Base-by-base conservation (phyloP, 495 filamentous ascomycete genomes). In the Penicillium flavigenum region DNA sequence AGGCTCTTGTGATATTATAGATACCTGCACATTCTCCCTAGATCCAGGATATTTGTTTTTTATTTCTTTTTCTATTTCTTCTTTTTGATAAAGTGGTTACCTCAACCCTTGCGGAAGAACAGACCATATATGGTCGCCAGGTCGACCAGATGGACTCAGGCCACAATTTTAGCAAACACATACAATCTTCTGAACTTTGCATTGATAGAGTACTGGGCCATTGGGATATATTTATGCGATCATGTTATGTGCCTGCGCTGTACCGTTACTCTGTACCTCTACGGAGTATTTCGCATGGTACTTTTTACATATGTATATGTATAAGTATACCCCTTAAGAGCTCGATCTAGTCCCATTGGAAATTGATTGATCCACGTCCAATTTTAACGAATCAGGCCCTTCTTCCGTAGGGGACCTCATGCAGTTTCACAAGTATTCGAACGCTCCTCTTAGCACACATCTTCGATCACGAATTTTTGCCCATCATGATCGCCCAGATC, bases 401-500 rank as follows among this genome's bases (percentile, higher is more conserved):
- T 9, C n/a, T n/a, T 39, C 20, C 24, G 10, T 24, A 5, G 10
- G 2, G 41, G 22, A 38, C 5, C 22, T 19, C 41, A 22, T 20
- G 20, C 4, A 22, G 11, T 17, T 24, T n/a, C 20, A 20, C 19
- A 44, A 14, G 31, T 24, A 24, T 20, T 44, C 42, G 11, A 44
- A 44, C 12, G 19, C 11, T 44, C 43, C 20, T 24, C 51, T 69
- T 73, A 86, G 60, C 83, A 86, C 19, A 85, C 75, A 71, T 85
- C 77, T 68, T 86, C 83, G 63, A 85, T 73, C 64, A 79, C 68
- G 63, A 79, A 56, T 29, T 75, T 68, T 50, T 66, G 75, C 1
- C 73, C 79, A 64, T 78, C 73, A 64, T 76, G 74, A 41, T 73
- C 72, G 16, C 93, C 93, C 57, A 96, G 66, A 59, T 96, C 90